Evolutionary conservation across 306 rosid species (phyloP), one percentile per base, ranked within the genome.

Genomic region (Dicorynia guianensis): DNA sequence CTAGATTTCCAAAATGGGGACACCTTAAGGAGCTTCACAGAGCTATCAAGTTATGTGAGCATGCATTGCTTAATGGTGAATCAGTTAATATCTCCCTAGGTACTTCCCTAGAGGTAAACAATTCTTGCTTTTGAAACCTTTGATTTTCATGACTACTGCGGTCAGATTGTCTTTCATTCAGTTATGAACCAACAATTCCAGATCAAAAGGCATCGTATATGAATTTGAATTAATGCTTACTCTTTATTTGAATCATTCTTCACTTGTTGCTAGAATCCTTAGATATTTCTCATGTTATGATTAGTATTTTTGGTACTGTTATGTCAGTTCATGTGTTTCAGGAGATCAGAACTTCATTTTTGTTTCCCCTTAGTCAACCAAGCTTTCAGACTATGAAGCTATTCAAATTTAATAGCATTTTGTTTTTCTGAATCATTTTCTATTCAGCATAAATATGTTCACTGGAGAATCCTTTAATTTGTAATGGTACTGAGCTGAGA

Each of bases 1-100:
- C 97, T 20, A 92, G 95, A 81, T 76, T 84, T 76, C 98, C 98
- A 63, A 94, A 94, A 78, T 94, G 98, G 98, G 93, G 89, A 64
- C 98, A 94, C 83, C 98, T 94, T 50, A 91, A 90, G 87, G 95
- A 91, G 39, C 97, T 94, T 84, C 98, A 94, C 63, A 76, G 40
- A 71, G 92, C 97, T 73, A 92, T 94, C 84, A 92, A 88, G 89
- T 79, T 86, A 81, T 92, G 94, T 61, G 96, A 92, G 77, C 83
- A 69, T 80, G 74, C 69, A 25, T 52, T 92, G 84, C 95, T 94
- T 76, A 74, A 77, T 59, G 77, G 98, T 1, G 84, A 92, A 67
- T 71, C 85, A 30, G 84, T 68, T 55, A 79, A 85, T 80, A 71
- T 83, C 67, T 66, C 92, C 36, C 88, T 94, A 20, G 97, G 87